phyloP scores from a whole-genome alignment of 257 asterid species.

The Perilla frutescens region DNA sequence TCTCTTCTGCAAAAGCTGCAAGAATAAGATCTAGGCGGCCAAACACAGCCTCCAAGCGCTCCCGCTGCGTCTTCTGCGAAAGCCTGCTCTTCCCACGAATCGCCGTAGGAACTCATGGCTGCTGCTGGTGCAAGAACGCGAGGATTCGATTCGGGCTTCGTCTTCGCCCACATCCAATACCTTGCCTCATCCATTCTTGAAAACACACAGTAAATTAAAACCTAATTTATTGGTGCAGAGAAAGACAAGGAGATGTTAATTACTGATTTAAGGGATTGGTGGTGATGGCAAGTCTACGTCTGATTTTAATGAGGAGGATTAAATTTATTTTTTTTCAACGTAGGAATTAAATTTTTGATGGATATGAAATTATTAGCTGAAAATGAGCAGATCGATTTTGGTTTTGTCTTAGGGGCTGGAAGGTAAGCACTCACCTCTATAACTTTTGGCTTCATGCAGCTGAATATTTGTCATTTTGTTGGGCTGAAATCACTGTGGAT shows the following conservation, averaged over 20 bases:
- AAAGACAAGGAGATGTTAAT: not conserved
- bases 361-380: slow-evolving; percentile 44
- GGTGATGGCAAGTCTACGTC: slow-evolving; percentile 40
- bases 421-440: slow-evolving; percentile 56
- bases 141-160: slow-evolving; percentile 48
- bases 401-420: slow-evolving; percentile 43
- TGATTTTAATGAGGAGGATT: slow-evolving; percentile 38
- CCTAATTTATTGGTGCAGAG: slow-evolving; percentile 1
- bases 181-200: slow-evolving; percentile 67
- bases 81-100: slow-evolving; percentile 97
- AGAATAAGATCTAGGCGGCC: slow-evolving; percentile 97
- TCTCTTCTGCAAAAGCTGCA: slow-evolving; percentile 89
- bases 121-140: slow-evolving; percentile 28
- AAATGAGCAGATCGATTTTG: slow-evolving; percentile 40
- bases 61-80: slow-evolving; percentile 92
- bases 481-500: slow-evolving; percentile 34
- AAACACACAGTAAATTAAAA: not conserved
- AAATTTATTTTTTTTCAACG: not conserved
- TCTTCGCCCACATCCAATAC: slow-evolving; percentile 71
- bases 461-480: slow-evolving; percentile 52
- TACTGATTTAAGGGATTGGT: slow-evolving; percentile 13
- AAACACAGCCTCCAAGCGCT: slow-evolving; percentile 73
- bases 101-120: slow-evolving; percentile 42
- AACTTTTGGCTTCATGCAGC: slow-evolving; percentile 60
- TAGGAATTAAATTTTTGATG: slow-evolving; percentile 37